These are phyloP conservation scores for Saccharomycopsis fermentans DNA, from an alignment of 805 yeast species.

Conservation along the genomic window DNA sequence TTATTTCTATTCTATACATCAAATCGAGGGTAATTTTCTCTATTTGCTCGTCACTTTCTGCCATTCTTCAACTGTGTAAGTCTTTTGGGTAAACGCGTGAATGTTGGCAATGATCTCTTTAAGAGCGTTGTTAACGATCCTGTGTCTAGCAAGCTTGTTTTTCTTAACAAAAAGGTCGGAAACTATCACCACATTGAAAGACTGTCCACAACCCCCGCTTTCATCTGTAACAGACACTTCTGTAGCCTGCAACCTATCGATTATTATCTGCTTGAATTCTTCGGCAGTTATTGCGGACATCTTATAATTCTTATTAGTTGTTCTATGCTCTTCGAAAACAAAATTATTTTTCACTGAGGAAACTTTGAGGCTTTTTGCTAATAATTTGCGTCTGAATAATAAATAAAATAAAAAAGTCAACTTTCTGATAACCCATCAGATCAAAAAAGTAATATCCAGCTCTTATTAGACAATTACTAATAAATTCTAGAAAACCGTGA, in stretches of 20 bases:
- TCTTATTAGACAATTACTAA: background rate
- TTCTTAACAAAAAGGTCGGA: conserved; percentile 62
- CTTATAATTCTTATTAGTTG: background rate
- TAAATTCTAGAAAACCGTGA: background rate
- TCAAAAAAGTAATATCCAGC: background rate
- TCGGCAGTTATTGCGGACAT: conserved; percentile 4
- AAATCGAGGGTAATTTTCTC: background rate
- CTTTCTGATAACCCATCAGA: too few relatives aligned
- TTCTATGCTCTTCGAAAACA: too few relatives aligned
- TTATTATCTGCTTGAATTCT: conserved; percentile 11
- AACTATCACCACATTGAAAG: conserved; percentile 88
- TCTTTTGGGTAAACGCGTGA: conserved; percentile 94
- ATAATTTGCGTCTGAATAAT: too few relatives aligned
- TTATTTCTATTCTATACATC: too few relatives aligned
- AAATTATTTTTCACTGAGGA: too few relatives aligned
- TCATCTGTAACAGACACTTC: conserved; percentile 30
- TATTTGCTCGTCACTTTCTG: conserved; percentile 20
- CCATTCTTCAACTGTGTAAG: conserved; percentile 88
- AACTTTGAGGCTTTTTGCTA: too few relatives aligned
- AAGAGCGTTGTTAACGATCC: conserved; percentile 70
- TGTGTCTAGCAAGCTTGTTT: conserved; percentile 76
- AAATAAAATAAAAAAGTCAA: too few relatives aligned
- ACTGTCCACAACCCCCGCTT: conserved; percentile 95
- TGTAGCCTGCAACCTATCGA: conserved; percentile 14
- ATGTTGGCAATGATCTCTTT: conserved; percentile 78